Base-by-base conservation (phyloP, 257 asterid species). In the Cruciata laevipes region DNA sequence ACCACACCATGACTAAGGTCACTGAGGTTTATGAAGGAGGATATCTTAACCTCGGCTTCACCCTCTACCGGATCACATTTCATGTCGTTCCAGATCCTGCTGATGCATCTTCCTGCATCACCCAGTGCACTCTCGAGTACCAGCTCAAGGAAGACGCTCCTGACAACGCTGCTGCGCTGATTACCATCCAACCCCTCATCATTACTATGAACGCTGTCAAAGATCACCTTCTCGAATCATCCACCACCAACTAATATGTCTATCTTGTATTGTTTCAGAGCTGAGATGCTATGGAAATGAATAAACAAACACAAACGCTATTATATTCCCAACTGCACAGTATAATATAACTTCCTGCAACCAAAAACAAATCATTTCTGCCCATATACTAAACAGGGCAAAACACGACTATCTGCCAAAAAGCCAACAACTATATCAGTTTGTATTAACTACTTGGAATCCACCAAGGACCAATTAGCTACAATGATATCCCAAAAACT, bases 1-100 rank as follows among this genome's bases (percentile, higher is more conserved):
- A 82, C 1, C 84, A 76, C 76, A 83, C 70, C 18, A 73, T 78
- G 1, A 77, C 81, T 74, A 90, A 86, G 76, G 85, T 66, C 37
- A 31, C 82, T 16, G 85, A 81, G 72, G 81, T 78, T 68, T 76
- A 79, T 21, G 95, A 88, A 61, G 96, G 96, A 10, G 92, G 95
- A 49, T 76, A 42, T 69, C 79, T 90, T 16, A 81, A 83, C 58
- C 31, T 82, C 0, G 96, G 92, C 0, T 83, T 88, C 69, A 81
- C 70, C 0, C 72, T 77, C 5, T 84, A 56, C n/a, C 80, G 84
- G 17, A 74, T 83, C 17, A 76, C 84, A 5, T 67, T 87, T 3
- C 83, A 84, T 74, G 65, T 90, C 61, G 47, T 78, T 7, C 87
- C 85, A 32, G 83, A 77, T 31, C 66, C 83, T 38, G 77, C 68